Evolutionary conservation across 306 rosid genomes (phyloP).

Genomic region (Lathyrus aphaca): DNA sequence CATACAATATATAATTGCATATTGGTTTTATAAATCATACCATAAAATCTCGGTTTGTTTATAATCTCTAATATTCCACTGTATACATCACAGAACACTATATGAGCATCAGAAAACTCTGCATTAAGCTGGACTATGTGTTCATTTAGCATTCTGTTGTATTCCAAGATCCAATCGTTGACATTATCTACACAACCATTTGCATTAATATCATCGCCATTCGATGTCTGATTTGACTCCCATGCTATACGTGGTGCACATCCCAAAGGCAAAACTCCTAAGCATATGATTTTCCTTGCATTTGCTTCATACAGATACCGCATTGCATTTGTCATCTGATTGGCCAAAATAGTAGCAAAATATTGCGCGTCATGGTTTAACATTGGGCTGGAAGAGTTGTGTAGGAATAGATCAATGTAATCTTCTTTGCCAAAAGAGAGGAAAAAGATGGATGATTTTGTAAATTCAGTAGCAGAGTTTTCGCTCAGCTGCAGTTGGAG

Average conservation of each 20-base stretch:
- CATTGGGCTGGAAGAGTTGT: constrained; percentile 44
- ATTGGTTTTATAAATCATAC: constrained; percentile 38
- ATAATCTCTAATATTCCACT: constrained; percentile 69
- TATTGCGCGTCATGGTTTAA: constrained; percentile 30
- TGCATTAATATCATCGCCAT: constrained; percentile 28
- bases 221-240: constrained; percentile 28
- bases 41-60: constrained; percentile 49
- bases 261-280: constrained; percentile 78
- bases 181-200: constrained; percentile 56
- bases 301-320: constrained; percentile 66
- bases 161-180: constrained; percentile 62
- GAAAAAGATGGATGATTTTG: constrained; percentile 65
- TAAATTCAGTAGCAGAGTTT: constrained; percentile 49
- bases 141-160: constrained; percentile 56
- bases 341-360: constrained; percentile 60
- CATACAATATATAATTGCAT: not conserved
- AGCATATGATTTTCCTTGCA: constrained; percentile 71
- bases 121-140: constrained; percentile 49
- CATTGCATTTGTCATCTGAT: constrained; percentile 64
- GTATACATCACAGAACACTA: constrained; percentile 78
- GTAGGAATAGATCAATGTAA: constrained; percentile 57
- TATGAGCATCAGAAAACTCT: constrained; percentile 53
- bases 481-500: constrained; percentile 59
- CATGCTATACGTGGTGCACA: constrained; percentile 63
- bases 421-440: constrained; percentile 89